phyloP scores from a whole-genome alignment of 768 basidiomycete species.

The Chiua virens region DNA sequence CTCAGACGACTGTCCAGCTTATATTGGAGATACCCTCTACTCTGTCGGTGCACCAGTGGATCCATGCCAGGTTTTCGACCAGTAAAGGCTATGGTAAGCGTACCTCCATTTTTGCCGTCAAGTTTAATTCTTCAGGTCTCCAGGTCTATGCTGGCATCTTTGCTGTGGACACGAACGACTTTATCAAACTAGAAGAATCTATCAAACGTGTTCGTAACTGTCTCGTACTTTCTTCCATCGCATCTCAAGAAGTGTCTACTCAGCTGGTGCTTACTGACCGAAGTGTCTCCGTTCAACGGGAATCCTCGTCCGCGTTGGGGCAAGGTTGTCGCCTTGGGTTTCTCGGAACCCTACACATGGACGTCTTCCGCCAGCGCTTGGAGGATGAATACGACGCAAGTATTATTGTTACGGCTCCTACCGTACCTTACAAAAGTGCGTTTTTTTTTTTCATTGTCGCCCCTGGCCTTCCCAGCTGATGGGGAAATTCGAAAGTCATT shows the following conservation, averaged over 20 bases:
- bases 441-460: not conserved
- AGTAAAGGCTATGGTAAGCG: conserved; percentile 85
- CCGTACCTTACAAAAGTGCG: conserved; percentile 87
- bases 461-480: not conserved
- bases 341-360: conserved; percentile 94
- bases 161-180: conserved; percentile 89
- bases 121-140: not conserved
- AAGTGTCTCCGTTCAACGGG: conserved; percentile 86
- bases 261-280: conserved; percentile 85
- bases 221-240: conserved; percentile 1
- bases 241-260: conserved; percentile 11
- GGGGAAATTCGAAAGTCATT: conserved; percentile 50
- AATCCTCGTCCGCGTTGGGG: conserved; percentile 91
- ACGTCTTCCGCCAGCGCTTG: conserved; percentile 90
- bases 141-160: conserved; percentile 95
- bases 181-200: conserved; percentile 93
- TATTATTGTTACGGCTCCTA: conserved; percentile 93
- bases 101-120: not conserved
- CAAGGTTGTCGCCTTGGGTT: conserved; percentile 96
- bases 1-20: conserved; percentile 49
- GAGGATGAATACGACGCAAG: conserved; percentile 97
- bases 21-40: conserved; percentile 92
- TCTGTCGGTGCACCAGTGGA: conserved; percentile 70
- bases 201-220: conserved; percentile 69
- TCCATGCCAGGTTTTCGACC: conserved; percentile 91